Base-by-base conservation (phyloP, 2,329 filamentous ascomycete species). In the Niveomyces coronatus region DNA sequence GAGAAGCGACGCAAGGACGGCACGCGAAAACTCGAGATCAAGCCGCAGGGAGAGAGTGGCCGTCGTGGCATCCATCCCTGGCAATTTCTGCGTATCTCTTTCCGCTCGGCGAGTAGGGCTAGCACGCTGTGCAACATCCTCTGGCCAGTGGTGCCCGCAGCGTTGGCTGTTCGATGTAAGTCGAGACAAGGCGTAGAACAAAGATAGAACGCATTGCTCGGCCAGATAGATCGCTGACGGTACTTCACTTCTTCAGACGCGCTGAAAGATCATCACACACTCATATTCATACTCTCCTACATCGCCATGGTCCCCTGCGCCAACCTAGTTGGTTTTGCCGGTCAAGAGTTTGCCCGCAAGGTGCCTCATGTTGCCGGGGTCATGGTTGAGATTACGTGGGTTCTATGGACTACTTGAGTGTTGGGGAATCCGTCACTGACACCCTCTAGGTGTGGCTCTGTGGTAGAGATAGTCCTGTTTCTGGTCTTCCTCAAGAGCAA, bases 391-490 rank as follows among this genome's bases (percentile, higher is more conserved):
- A 76, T 71, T 2, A 76, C 72, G 48, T 68, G 53, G 44, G 62
- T 53, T 9, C 14, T 10, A 10, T 5, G 19, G 20, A 5, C n/a
- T 9, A 14, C 17, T 18, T 10, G 9, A 5, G 16, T 9, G 2
- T 3, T 22, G 13, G 2, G 10, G 14, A 10, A 11, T 41, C 9
- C 14, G 16, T 24, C 20, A 10, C 45, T 49, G 17, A 52, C 34
- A 3, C 17, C 27, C 13, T 14, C 1, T 15, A 68, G 65, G 0
- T 55, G 87, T 36, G 83, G 82, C 3, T 84, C 82, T 1, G 61
- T 87, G 9, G 84, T 91, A 37, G 85, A 94, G 54, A 80, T 93
- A 40, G 74, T 93, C 32, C 63, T 93, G 20, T 91, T 93, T 60
- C 81, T 89, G 65, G 73, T 88, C 3, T 62, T 93, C 31, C 67